A percentile compares a stretch with the other conserved stretches of the same genome.
Evolutionary conservation across 75 land plant genomes (phyloP).

Genomic region (Pinus albicaulis): DNA sequence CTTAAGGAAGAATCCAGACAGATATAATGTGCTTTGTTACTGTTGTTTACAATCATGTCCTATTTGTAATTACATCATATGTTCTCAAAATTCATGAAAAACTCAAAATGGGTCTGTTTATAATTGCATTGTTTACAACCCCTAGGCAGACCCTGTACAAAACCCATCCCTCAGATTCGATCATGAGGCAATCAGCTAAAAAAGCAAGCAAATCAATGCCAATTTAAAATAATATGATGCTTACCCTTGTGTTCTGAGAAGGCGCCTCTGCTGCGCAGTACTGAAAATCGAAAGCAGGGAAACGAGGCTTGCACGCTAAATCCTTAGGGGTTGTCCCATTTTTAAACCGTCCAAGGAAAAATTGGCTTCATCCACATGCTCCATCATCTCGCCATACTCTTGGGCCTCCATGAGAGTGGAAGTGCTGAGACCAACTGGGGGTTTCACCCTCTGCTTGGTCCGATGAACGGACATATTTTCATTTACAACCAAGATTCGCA

Average conservation of each 20-base stretch:
- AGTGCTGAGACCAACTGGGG: constrained; percentile 15
- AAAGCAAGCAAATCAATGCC: no score
- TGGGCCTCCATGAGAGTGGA: constrained; percentile 45
- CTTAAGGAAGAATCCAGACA: not conserved
- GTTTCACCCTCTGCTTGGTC: not conserved
- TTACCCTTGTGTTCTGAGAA: constrained; percentile 86
- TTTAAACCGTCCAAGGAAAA: constrained; percentile 15
- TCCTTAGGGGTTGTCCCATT: constrained; percentile 65
- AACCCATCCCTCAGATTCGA: no score
- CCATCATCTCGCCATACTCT: no score
- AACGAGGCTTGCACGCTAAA: constrained; percentile 77
- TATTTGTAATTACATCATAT: not conserved
- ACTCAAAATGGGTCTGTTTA: not conserved
- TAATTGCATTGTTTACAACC: no score
- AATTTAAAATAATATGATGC: no score
- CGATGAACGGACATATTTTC: no score
- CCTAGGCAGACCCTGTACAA: no score
- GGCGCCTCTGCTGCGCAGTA: constrained; percentile 61
- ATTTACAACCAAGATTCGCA: no score
- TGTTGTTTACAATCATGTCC: not conserved
- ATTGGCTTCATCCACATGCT: no score
- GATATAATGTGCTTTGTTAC: not conserved
- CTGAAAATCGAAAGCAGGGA: constrained; percentile 72
- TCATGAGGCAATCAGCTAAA: no score
- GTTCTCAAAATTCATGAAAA: not conserved